phyloP scores from a whole-genome alignment of 257 asterid genomes.

The Salvia hispanica region DNA sequence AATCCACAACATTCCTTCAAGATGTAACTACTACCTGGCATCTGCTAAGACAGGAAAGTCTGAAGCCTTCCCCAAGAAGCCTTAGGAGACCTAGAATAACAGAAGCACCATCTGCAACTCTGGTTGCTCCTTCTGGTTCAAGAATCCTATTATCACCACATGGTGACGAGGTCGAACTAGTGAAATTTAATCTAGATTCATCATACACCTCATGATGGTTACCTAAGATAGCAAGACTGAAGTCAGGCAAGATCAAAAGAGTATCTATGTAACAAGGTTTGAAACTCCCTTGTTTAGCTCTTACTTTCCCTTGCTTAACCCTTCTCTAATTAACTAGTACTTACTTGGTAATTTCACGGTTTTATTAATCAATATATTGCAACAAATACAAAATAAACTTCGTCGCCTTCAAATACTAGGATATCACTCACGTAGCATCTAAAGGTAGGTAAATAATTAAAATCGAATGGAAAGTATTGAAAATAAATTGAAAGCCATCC shows the following conservation, averaged over 20 bases:
- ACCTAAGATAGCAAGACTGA: no score
- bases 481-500: slow-evolving; percentile 14
- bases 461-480: slow-evolving; percentile 12
- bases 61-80: slow-evolving; percentile 90
- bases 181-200: no score
- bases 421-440: slow-evolving; percentile 15
- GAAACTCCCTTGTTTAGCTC: neutral
- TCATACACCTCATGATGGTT: no score
- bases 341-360: slow-evolving; percentile 1
- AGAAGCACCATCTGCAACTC: no score
- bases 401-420: slow-evolving; percentile 15
- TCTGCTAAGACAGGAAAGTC: slow-evolving; percentile 79
- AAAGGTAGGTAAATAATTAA: slow-evolving; percentile 1
- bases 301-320: slow-evolving; percentile 10
- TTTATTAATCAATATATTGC: slow-evolving; percentile 19
- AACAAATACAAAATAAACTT: slow-evolving; percentile 17
- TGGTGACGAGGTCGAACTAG: slow-evolving; percentile 44
- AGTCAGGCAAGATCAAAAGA: no score
- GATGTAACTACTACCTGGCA: slow-evolving; percentile 61
- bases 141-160: slow-evolving; percentile 51
- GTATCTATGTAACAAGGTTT: no score
- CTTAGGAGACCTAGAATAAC: slow-evolving; percentile 54
- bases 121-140: slow-evolving; percentile 67
- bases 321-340: slow-evolving; percentile 5
- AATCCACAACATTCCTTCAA: slow-evolving; percentile 20